Percentiles rank a stretch among this genome's conserved stretches.
These are phyloP conservation scores for Pseudocercospora fijiensis DNA, from an alignment of 2,329 filamentous ascomycete species.

Conservation along the genomic window DNA sequence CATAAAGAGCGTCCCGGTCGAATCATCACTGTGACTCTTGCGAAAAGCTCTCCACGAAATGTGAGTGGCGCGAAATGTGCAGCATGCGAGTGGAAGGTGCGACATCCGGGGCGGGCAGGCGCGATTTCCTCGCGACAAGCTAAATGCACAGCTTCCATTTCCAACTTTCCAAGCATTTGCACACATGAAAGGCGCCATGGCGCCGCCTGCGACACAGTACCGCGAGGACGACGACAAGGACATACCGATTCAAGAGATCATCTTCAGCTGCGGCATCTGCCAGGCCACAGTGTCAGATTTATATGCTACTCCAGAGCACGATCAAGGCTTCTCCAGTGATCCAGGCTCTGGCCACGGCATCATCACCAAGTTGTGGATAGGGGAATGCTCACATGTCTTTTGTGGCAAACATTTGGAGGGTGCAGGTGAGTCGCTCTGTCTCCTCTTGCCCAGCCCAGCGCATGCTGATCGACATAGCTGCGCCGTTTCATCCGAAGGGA, in stretches of 20 bases:
- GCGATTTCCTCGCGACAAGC: neutral
- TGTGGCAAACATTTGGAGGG: slow-evolving; percentile 51
- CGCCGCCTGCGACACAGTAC: slow-evolving; percentile 11
- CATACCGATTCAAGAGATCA: slow-evolving; percentile 40
- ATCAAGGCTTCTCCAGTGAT: slow-evolving; percentile 38
- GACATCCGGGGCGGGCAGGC: neutral
- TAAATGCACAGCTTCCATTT: neutral
- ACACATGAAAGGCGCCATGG: slow-evolving; percentile 15
- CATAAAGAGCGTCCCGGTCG: neutral
- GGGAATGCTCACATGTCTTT: slow-evolving; percentile 50
- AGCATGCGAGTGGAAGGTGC: neutral
- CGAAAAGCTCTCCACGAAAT: neutral
- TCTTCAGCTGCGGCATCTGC: slow-evolving; percentile 53
- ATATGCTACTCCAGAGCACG: slow-evolving; percentile 42
- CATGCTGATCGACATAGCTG: slow-evolving; percentile 38
- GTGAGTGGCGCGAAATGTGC: neutral
- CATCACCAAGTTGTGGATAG: slow-evolving; percentile 50
- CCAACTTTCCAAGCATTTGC: slow-evolving; percentile 3
- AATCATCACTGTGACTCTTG: neutral
- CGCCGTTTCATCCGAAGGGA: slow-evolving; percentile 47
- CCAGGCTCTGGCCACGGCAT: slow-evolving; percentile 37
- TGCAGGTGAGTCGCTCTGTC: slow-evolving; percentile 43
- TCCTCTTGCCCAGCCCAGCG: neutral
- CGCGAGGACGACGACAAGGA: slow-evolving; percentile 5
- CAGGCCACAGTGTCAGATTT: slow-evolving; percentile 48